Conservation (phyloP, 2,329 filamentous ascomycete species). For the Stemphylium vesicarium region DNA sequence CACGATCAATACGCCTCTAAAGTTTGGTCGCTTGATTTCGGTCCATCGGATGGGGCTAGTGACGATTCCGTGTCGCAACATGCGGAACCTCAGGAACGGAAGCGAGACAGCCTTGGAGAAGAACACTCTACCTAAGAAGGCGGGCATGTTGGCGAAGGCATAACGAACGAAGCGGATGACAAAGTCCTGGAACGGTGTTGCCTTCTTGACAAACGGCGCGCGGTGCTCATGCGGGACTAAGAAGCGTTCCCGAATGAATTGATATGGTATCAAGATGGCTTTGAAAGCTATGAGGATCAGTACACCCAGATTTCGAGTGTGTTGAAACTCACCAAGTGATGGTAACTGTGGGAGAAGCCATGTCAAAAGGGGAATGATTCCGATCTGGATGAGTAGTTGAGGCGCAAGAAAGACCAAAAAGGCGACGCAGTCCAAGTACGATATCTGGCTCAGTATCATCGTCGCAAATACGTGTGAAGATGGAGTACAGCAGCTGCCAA, state of each 20-base stretch:
- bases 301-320: constrained; percentile 2
- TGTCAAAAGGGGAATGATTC: constrained; percentile 63
- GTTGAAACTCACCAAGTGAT: constrained; percentile 65
- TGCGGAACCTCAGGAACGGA: constrained; percentile 76
- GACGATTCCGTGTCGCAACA: constrained; percentile 73
- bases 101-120: constrained; percentile 75
- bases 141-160: constrained; percentile 74
- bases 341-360: constrained; percentile 70
- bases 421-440: constrained; percentile 75
- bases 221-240: constrained; percentile 55
- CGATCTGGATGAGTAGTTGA: constrained; percentile 72
- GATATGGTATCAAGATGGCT: constrained; percentile 66
- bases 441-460: constrained; percentile 78
- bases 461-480: constrained; percentile 9
- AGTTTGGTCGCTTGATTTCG: constrained; percentile 61
- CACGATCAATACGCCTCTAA: constrained; percentile 74
- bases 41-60: constrained; percentile 69
- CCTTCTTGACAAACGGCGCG: constrained; percentile 69
- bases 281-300: constrained; percentile 40
- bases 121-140: constrained; percentile 74
- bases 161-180: constrained; percentile 79
- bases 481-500: not conserved
- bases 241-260: constrained; percentile 65
- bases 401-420: constrained; percentile 75
- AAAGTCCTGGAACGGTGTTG: constrained; percentile 77